Evolutionary conservation across 2,329 filamentous ascomycete species (phyloP).

Genomic region (Bipolaris cookei): DNA sequence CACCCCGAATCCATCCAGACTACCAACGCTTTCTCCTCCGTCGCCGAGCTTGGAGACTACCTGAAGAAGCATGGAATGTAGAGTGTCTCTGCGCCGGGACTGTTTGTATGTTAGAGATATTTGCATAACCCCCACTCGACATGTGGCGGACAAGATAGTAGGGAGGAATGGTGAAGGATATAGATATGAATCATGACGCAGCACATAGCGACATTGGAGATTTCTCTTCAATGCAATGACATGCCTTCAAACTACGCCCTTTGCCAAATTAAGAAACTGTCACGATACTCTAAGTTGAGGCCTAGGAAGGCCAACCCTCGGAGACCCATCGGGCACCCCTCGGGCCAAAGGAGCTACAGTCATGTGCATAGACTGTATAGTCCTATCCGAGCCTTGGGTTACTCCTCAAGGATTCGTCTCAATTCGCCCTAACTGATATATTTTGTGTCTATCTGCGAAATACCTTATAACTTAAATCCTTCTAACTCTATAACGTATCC

Average conservation of each 20-base stretch:
- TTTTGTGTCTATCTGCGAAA: too few relatives aligned
- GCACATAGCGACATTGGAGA: slow-evolving; percentile 19
- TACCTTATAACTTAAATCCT: too few relatives aligned
- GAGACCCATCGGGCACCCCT: too few relatives aligned
- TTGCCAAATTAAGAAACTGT: too few relatives aligned
- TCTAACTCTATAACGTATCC: too few relatives aligned
- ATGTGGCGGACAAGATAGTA: slow-evolving; percentile 14
- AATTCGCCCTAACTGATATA: too few relatives aligned
- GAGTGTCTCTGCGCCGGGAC: slow-evolving; percentile 15
- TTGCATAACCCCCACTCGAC: slow-evolving; percentile 42
- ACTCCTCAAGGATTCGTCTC: too few relatives aligned
- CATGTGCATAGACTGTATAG: too few relatives aligned
- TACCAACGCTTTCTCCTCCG: slow-evolving; percentile 76
- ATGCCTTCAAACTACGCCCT: slow-evolving; percentile 12
- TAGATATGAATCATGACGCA: slow-evolving; percentile 18
- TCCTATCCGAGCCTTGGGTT: too few relatives aligned
- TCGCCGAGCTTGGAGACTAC: slow-evolving; percentile 87
- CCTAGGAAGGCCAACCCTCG: too few relatives aligned
- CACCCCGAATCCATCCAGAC: slow-evolving; percentile 77
- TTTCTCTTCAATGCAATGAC: slow-evolving; percentile 19
- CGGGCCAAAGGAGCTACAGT: too few relatives aligned
- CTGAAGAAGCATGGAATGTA: slow-evolving; percentile 80
- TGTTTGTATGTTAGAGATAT: slow-evolving; percentile 47
- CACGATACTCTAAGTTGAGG: too few relatives aligned
- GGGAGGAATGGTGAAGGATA: slow-evolving; percentile 10